These are phyloP conservation scores for Waltiozyma sp. DNA, from an alignment of 1,139 yeast genomes.

Conservation along the genomic window DNA sequence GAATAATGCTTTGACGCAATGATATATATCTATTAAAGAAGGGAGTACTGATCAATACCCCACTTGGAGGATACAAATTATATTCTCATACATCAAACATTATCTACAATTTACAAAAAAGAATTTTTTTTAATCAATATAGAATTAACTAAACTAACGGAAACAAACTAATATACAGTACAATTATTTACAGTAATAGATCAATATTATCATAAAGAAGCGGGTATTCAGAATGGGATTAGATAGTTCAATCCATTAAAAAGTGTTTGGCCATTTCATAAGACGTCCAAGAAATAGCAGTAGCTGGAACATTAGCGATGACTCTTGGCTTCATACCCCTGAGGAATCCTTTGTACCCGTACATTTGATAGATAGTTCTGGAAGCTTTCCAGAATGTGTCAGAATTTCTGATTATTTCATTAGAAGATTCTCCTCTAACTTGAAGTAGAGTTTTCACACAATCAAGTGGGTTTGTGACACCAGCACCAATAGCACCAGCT, in stretches of 20 bases:
- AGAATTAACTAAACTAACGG: not conserved
- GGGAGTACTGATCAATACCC: no score
- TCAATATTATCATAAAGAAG: not conserved
- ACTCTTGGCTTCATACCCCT: slow-evolving; percentile 89
- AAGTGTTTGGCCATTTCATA: slow-evolving; percentile 83
- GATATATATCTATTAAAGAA: no score
- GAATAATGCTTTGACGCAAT: slow-evolving; percentile 9
- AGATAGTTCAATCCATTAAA: slow-evolving; percentile 5
- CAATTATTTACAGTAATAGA: not conserved
- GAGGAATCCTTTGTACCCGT: slow-evolving; percentile 63
- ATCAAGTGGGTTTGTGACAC: slow-evolving; percentile 90
- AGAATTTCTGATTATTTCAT: slow-evolving; percentile 43
- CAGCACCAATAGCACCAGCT: slow-evolving; percentile 96
- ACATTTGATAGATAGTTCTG: slow-evolving; percentile 47
- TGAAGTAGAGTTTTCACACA: slow-evolving; percentile 90
- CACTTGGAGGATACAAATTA: no score
- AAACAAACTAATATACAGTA: not conserved
- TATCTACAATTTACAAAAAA: no score
- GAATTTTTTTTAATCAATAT: no score
- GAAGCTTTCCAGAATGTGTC: slow-evolving; percentile 70
- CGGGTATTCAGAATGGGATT: no score
- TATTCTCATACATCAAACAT: no score
- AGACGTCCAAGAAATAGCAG: slow-evolving; percentile 97
- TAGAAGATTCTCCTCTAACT: slow-evolving; percentile 26
- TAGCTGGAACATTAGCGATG: slow-evolving; percentile 87